Conservation (phyloP, 2,329 filamentous ascomycete genomes). For the Colletotrichum eremochloae region DNA sequence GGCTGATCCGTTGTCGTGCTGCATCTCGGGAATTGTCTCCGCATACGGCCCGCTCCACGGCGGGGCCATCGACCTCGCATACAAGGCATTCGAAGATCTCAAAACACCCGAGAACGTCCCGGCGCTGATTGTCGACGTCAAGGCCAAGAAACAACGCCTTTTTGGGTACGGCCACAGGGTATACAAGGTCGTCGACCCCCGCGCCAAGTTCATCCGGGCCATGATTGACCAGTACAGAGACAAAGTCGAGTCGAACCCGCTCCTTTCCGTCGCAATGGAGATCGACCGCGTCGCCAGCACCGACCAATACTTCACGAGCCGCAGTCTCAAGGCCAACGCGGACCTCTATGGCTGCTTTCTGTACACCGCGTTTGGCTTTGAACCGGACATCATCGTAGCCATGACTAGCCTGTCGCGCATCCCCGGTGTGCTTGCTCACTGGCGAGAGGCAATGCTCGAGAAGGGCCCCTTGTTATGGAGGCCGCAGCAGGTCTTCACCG, state of each 20-base stretch:
- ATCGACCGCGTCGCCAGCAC: slow-evolving; percentile 53
- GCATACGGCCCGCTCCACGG: slow-evolving; percentile 54
- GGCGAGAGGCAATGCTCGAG: slow-evolving; percentile 48
- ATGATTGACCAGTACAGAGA: slow-evolving; percentile 45
- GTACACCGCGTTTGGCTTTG: slow-evolving; percentile 52
- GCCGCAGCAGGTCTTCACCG: slow-evolving; percentile 47
- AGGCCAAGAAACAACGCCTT: slow-evolving; percentile 55
- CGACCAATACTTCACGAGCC: slow-evolving; percentile 53
- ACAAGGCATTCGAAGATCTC: slow-evolving; percentile 56
- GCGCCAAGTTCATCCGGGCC: slow-evolving; percentile 49
- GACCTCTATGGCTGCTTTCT: slow-evolving; percentile 60
- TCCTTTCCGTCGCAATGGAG: slow-evolving; percentile 54
- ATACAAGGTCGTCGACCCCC: slow-evolving; percentile 54
- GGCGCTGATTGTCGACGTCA: slow-evolving; percentile 55
- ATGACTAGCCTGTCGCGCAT: slow-evolving; percentile 47
- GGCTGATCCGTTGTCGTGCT: slow-evolving; percentile 58
- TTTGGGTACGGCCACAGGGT: slow-evolving; percentile 59
- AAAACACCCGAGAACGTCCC: slow-evolving; percentile 55
- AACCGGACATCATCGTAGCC: slow-evolving; percentile 48
- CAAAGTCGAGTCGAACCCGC: slow-evolving; percentile 47
- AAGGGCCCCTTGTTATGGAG: slow-evolving; percentile 48
- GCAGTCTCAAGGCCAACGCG: slow-evolving; percentile 57
- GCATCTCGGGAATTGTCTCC: slow-evolving; percentile 50
- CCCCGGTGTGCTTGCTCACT: slow-evolving; percentile 49
- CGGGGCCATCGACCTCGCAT: slow-evolving; percentile 63